Evolutionary conservation across 2,329 filamentous ascomycete species (phyloP).

Genomic region (Verticillium longisporum): DNA sequence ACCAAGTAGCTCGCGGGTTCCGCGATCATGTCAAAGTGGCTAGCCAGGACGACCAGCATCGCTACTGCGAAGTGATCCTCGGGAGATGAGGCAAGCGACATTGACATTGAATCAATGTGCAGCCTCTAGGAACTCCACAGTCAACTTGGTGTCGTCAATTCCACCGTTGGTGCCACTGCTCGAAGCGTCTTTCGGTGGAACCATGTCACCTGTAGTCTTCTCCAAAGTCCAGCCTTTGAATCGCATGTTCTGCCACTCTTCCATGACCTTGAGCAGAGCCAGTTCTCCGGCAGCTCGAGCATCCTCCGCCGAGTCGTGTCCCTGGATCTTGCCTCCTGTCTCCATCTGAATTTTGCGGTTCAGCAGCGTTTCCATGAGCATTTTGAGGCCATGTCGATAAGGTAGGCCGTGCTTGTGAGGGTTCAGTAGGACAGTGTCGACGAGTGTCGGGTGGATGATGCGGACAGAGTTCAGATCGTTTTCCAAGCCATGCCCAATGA

Average conservation of each 20-base stretch:
- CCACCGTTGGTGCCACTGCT: background rate
- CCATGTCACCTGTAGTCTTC: slow-evolving; percentile 32
- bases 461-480: slow-evolving; percentile 87
- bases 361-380: slow-evolving; percentile 63
- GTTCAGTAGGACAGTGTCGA: slow-evolving; percentile 82
- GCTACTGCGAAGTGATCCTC: background rate
- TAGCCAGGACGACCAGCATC: background rate
- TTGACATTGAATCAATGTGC: slow-evolving; percentile 3
- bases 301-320: slow-evolving; percentile 92
- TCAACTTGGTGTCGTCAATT: slow-evolving; percentile 16
- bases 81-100: too few species aligned
- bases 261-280: slow-evolving; percentile 62
- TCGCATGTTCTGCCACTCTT: slow-evolving; percentile 64
- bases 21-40: too few species aligned
- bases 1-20: background rate
- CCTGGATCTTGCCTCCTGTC: slow-evolving; percentile 38
- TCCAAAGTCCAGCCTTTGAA: slow-evolving; percentile 59
- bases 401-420: slow-evolving; percentile 74
- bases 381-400: slow-evolving; percentile 68
- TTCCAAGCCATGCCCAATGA: slow-evolving; percentile 91
- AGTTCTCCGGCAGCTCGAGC: slow-evolving; percentile 83
- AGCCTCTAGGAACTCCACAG: slow-evolving; percentile 30
- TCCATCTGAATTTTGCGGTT: slow-evolving; percentile 74
- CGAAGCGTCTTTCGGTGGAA: slow-evolving; percentile 23
- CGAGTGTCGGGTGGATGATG: slow-evolving; percentile 74